phyloP scores from a whole-genome alignment of 805 yeast genomes.

The Saccharomycopsis lassenensis region DNA sequence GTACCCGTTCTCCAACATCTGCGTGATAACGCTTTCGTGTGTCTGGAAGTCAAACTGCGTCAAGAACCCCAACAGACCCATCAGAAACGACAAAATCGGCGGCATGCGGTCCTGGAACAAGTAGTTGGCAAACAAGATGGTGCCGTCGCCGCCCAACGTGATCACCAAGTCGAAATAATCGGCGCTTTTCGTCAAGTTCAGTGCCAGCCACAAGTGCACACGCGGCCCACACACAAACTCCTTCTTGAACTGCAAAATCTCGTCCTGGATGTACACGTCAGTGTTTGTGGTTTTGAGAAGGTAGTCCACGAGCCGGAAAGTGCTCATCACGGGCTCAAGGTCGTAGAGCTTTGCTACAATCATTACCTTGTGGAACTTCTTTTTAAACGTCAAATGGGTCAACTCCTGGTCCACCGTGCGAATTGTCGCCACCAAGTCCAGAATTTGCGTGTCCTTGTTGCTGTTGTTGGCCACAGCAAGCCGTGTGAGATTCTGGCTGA shows the following conservation, averaged over 20 bases:
- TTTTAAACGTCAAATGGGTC: conserved; percentile 22
- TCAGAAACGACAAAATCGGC: conserved; percentile 78
- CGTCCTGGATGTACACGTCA: conserved; percentile 35
- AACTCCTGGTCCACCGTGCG: conserved; percentile 24
- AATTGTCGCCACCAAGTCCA: conserved; percentile 22
- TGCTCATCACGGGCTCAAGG: conserved; percentile 24
- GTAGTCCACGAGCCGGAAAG: conserved; percentile 20
- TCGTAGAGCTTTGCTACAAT: conserved; percentile 25
- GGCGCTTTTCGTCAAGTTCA: conserved; percentile 23
- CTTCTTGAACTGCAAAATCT: conserved; percentile 20
- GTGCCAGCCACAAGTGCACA: too few relatives aligned
- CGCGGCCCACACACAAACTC: too few relatives aligned
- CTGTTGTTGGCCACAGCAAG: conserved; percentile 1
- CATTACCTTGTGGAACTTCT: conserved; percentile 22
- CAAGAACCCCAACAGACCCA: conserved; percentile 88
- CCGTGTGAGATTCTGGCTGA: conserved; percentile 8
- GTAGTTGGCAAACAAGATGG: conserved; percentile 81
- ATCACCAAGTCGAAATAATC: conserved; percentile 62
- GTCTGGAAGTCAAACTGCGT: conserved; percentile 71
- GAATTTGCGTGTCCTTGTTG: conserved; percentile 8
- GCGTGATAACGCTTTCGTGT: conserved; percentile 4
- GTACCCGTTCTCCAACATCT: conserved; percentile 30
- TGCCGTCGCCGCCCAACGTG: conserved; percentile 95
- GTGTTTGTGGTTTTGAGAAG: conserved; percentile 28
- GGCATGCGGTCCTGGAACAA: conserved; percentile 81